Evolutionary conservation across 163 green algal species (phyloP), one percentile per base, ranked within the genome.

Genomic region (Chlorella variabilis): DNA sequence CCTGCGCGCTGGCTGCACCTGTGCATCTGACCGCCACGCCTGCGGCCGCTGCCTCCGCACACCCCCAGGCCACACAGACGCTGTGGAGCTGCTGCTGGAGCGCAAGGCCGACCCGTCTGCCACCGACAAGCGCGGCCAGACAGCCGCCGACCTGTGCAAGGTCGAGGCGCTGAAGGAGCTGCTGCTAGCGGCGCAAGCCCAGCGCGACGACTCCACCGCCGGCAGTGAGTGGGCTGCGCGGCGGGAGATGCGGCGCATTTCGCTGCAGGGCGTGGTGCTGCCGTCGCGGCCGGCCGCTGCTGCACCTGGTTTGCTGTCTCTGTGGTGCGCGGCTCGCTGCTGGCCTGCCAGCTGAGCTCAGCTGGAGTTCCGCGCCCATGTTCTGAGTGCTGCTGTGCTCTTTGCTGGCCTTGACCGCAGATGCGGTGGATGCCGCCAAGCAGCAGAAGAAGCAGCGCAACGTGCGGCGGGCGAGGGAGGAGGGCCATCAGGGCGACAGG

Each of bases 91-190:
- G 39, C 81, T 88, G 31, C 36, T 85, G 29, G 27, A 84, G 51
- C 84, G 90, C 36, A 89, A 93, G 27, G 93, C 91, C 23, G 93
- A 94, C 83, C 65, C 88, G 1, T 31, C 66, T 0, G 84, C 90
- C 29, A 39, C 51, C 27, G 92, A 92, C 84, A 88, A 87, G 42
- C 83, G 77, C 11, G 87, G 86, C 3, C 80, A 94, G 78, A 90
- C 78, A 20, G 82, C 91, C 0, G 41, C 86, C 20, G 61, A 92
- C 5, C 25, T 96, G 49, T 80, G 86, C 21, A 89, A 87, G 29
- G 78, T 39, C 5, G 66, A 77, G 8, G 82, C 78, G 39, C 51
- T 90, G 18, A 74, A 45, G 56, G 45, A 33, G 18, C 34, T 84
- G 68, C 76, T 91, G 74, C 65, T 78, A 21, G 59, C 58, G 61